A percentile compares a stretch with the other conserved stretches of the same genome.
Conservation (phyloP, 2,329 filamentous ascomycete genomes). For the Penicillium sclerotigenum region DNA sequence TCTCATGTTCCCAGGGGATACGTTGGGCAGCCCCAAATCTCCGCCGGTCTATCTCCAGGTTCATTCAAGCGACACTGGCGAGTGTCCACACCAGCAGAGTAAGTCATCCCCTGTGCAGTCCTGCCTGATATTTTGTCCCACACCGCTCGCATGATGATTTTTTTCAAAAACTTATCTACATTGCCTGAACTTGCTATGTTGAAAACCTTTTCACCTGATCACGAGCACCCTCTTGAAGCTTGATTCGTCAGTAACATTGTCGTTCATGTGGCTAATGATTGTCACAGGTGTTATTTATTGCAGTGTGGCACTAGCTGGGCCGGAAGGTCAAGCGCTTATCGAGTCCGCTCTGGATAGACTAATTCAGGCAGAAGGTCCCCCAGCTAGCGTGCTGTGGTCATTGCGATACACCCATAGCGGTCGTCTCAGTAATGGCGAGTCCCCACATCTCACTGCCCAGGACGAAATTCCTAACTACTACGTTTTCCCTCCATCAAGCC, state of each 20-base stretch:
- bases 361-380: constrained; percentile 36
- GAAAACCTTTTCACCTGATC: constrained; percentile 81
- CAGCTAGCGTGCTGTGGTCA: constrained; percentile 50
- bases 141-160: constrained; percentile 72
- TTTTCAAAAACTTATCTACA: constrained; percentile 95
- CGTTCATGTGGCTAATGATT: constrained; percentile 35
- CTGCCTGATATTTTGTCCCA: constrained; percentile 11
- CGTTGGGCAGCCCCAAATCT: constrained; percentile 28
- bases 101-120: constrained; percentile 51
- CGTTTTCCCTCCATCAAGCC: constrained; percentile 56
- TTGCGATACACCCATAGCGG: constrained; percentile 52
- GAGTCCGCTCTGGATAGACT: constrained; percentile 41
- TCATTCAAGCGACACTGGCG: constrained; percentile 87
- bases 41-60: constrained; percentile 61
- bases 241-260: constrained; percentile 19
- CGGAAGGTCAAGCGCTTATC: constrained; percentile 42
- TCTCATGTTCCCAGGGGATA: constrained; percentile 38
- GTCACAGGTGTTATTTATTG: constrained; percentile 58
- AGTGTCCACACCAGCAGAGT: constrained; percentile 88
- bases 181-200: constrained; percentile 95
- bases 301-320: constrained; percentile 41
- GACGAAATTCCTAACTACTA: constrained; percentile 47
- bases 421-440: constrained; percentile 15
- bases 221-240: constrained; percentile 36
- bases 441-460: constrained; percentile 13